phyloP scores from a whole-genome alignment of 2,329 filamentous ascomycete genomes.

The Aspergillus sergii region DNA sequence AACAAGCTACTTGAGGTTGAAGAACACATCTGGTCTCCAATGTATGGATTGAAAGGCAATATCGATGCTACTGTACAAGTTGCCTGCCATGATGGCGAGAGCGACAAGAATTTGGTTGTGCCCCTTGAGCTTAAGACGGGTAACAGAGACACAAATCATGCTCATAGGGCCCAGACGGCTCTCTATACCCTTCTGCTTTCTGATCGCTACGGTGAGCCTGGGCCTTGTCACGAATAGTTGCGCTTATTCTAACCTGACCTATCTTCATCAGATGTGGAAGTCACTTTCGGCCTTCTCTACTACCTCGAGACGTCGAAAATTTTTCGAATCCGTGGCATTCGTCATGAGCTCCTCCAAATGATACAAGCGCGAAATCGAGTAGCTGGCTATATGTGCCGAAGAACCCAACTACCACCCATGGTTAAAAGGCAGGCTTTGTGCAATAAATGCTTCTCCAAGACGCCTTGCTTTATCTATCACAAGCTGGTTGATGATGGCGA shows the following conservation, averaged over 20 bases:
- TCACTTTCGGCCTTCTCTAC: slow-evolving; percentile 87
- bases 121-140: slow-evolving; percentile 97
- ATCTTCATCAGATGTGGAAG: slow-evolving; percentile 68
- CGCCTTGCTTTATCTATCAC: slow-evolving; percentile 90
- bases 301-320: slow-evolving; percentile 92
- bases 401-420: slow-evolving; percentile 82
- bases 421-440: slow-evolving; percentile 80
- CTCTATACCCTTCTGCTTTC: slow-evolving; percentile 91
- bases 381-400: slow-evolving; percentile 80
- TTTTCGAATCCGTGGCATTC: slow-evolving; percentile 79
- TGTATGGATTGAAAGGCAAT: slow-evolving; percentile 96
- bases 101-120: slow-evolving; percentile 72
- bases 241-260: slow-evolving; percentile 16
- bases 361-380: slow-evolving; percentile 93
- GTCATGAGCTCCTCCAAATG: slow-evolving; percentile 91
- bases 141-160: slow-evolving; percentile 73
- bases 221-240: background rate
- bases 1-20: slow-evolving; percentile 95
- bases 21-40: slow-evolving; percentile 97
- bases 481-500: slow-evolving; percentile 83
- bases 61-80: slow-evolving; percentile 96
- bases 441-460: slow-evolving; percentile 85
- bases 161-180: slow-evolving; percentile 89
- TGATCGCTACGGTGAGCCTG: slow-evolving; percentile 73
- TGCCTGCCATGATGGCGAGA: slow-evolving; percentile 71